Percentiles rank a stretch among this genome's conserved stretches.
phyloP scores from a whole-genome alignment of 495 filamentous ascomycete species.

The Aspergillus heteromorphus region DNA sequence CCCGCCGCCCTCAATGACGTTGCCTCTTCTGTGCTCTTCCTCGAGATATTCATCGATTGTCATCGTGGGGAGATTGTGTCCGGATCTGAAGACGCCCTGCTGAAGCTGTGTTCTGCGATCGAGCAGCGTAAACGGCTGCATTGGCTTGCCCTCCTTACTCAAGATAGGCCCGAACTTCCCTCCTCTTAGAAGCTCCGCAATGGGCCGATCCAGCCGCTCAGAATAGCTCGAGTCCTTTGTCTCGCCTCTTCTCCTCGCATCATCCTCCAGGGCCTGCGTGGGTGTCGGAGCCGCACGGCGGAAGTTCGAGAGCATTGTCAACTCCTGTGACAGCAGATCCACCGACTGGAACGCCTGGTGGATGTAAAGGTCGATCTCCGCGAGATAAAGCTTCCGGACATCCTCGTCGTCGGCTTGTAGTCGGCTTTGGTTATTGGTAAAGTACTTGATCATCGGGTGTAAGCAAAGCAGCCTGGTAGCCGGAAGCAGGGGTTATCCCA shows the following conservation, averaged over 20 bases:
- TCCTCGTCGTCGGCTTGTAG: conserved; percentile 71
- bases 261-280: conserved; percentile 35
- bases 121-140: conserved; percentile 85
- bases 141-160: conserved; percentile 74
- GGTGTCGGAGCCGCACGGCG: conserved; percentile 39
- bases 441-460: conserved; percentile 40
- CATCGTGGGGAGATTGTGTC: conserved; percentile 95
- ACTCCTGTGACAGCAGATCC: conserved; percentile 77
- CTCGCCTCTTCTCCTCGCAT: conserved; percentile 42
- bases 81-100: conserved; percentile 79
- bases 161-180: conserved; percentile 68
- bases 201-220: conserved; percentile 66
- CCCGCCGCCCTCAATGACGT: conserved; percentile 80
- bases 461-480: conserved; percentile 13
- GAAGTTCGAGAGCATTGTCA: conserved; percentile 72
- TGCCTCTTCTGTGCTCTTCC: conserved; percentile 79
- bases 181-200: conserved; percentile 48
- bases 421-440: conserved; percentile 53
- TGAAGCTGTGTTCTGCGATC: conserved; percentile 71
- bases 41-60: conserved; percentile 95
- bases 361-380: conserved; percentile 62
- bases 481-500: conserved; percentile 20
- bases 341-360: conserved; percentile 82
- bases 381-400: conserved; percentile 69
- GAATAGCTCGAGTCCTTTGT: conserved; percentile 50